A percentile compares a stretch with the other conserved stretches of the same genome.
Evolutionary conservation across 2,329 filamentous ascomycete genomes (phyloP).

Genomic region (Ceratocystis destructans): DNA sequence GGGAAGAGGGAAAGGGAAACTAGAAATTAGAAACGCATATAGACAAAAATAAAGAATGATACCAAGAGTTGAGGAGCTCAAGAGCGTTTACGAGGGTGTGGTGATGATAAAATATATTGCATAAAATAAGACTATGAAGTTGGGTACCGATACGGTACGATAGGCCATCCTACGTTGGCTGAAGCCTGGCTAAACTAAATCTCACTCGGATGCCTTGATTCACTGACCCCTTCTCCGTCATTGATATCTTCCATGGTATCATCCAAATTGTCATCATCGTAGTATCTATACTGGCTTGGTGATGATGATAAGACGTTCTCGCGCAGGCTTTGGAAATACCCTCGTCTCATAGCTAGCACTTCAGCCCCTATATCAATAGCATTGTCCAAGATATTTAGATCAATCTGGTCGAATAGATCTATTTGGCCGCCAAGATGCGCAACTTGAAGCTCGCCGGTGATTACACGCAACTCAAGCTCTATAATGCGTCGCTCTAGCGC

Average conservation of each 20-base stretch:
- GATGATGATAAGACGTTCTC: no score
- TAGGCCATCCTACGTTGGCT: not conserved
- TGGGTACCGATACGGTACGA: not conserved
- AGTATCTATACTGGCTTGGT: not conserved
- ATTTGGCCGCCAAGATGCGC: slow-evolving; percentile 1
- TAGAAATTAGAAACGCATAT: not conserved
- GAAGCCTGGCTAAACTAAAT: not conserved
- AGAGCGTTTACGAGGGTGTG: not conserved
- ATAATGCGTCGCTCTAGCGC: not conserved
- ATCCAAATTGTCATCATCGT: not conserved
- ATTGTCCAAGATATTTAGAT: not conserved
- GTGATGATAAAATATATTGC: not conserved
- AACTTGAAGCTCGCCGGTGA: not conserved
- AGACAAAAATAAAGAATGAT: slow-evolving; percentile 4
- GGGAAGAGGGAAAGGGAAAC: no score
- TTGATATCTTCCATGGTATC: not conserved
- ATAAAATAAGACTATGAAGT: not conserved
- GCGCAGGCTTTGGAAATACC: not conserved
- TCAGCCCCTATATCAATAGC: slow-evolving; percentile 1
- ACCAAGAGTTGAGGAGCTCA: not conserved
- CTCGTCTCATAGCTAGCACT: not conserved
- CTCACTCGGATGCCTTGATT: not conserved
- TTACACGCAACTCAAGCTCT: slow-evolving; percentile 10
- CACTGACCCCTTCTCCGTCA: not conserved
- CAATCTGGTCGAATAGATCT: slow-evolving; percentile 7